Conservation (phyloP, 108 stramenopile genomes). For the Stephanodiscus triporus region DNA sequence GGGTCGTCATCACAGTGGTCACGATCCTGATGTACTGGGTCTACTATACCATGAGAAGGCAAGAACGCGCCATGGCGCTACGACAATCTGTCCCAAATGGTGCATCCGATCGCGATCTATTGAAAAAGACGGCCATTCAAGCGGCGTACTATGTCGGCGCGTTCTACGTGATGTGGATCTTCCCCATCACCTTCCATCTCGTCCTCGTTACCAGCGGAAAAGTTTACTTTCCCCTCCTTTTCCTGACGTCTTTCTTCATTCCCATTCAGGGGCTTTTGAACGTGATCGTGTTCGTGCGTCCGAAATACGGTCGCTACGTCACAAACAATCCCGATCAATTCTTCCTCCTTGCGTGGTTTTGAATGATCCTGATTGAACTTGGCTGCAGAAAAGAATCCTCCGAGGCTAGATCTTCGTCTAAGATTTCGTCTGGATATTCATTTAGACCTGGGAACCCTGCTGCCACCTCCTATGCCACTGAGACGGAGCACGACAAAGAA, state of each 20-base stretch:
- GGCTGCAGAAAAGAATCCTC: not conserved
- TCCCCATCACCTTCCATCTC: constrained; percentile 29
- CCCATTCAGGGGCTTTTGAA: constrained; percentile 29
- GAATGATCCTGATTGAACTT: not conserved
- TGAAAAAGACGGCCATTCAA: constrained; percentile 2
- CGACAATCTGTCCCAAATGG: not conserved
- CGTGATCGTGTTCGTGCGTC: constrained; percentile 24
- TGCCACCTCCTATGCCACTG: no score
- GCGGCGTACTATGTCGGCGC: constrained; percentile 28
- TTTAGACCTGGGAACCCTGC: no score
- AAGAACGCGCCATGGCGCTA: constrained; percentile 13
- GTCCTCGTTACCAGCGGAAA: constrained; percentile 17
- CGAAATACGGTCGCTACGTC: constrained; percentile 11
- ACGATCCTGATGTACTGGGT: constrained; percentile 15
- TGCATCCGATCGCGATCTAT: not conserved
- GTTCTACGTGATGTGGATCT: constrained; percentile 26
- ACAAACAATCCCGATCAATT: constrained; percentile 8
- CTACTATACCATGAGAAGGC: constrained; percentile 17
- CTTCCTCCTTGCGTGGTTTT: constrained; percentile 13
- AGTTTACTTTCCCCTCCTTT: constrained; percentile 10
- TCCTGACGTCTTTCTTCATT: constrained; percentile 24
- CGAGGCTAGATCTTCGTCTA: not conserved
- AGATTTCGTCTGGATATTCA: not conserved
- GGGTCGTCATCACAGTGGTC: constrained; percentile 24
- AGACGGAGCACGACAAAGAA: no score